Percentiles rank a stretch among this genome's conserved stretches.
These are phyloP conservation scores for Alnus rubra DNA, from an alignment of 306 rosid species.

Conservation along the genomic window DNA sequence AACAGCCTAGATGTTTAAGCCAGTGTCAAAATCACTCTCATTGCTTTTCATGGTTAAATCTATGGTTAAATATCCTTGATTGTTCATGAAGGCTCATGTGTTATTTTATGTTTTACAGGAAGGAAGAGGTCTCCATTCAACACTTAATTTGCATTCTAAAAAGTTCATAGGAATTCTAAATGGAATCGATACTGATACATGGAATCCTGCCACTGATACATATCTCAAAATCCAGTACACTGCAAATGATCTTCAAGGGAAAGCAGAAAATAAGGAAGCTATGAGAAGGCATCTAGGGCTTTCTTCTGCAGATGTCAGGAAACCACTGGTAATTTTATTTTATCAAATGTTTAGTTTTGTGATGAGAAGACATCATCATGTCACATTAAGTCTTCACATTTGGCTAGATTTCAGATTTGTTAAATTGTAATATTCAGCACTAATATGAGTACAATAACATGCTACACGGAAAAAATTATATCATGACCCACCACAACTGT, in stretches of 20 bases:
- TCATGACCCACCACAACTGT: background rate
- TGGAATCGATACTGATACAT: constrained; percentile 89
- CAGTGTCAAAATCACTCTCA: constrained; percentile 8
- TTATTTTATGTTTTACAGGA: constrained; percentile 56
- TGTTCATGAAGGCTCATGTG: constrained; percentile 14
- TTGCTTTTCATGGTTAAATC: constrained; percentile 14
- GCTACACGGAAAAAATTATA: constrained; percentile 1
- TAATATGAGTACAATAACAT: background rate
- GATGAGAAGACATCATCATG: constrained; percentile 17
- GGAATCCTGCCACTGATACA: constrained; percentile 86
- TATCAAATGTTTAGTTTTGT: constrained; percentile 17
- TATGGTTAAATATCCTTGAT: background rate
- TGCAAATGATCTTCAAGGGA: constrained; percentile 81
- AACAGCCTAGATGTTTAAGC: constrained; percentile 5
- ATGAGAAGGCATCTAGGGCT: constrained; percentile 72
- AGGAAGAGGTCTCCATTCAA: constrained; percentile 87
- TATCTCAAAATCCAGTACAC: constrained; percentile 77
- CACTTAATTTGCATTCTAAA: constrained; percentile 72
- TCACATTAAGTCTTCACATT: constrained; percentile 2
- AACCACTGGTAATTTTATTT: constrained; percentile 78
- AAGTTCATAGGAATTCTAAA: constrained; percentile 88
- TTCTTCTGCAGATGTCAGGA: constrained; percentile 60
- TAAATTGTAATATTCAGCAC: background rate
- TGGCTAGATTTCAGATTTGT: background rate
- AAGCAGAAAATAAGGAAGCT: constrained; percentile 80